These are phyloP conservation scores for Ustilago curta DNA, from an alignment of 1,284 basidiomycete genomes.

Conservation along the genomic window DNA sequence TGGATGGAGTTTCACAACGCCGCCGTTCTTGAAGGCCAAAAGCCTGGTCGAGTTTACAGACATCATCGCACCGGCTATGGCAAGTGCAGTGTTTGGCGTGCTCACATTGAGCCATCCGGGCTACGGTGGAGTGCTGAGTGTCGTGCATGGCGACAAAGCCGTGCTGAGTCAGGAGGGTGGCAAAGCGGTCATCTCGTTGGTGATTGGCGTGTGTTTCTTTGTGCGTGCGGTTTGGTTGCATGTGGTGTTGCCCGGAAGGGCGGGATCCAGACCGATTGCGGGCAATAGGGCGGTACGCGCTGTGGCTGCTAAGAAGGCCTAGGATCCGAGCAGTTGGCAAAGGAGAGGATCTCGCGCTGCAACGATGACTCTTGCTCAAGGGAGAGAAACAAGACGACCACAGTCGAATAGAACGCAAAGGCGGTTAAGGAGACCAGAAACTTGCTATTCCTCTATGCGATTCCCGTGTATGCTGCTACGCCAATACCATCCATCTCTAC, in stretches of 20 bases:
- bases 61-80: conserved; percentile 51
- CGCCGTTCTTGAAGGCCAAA: conserved; percentile 50
- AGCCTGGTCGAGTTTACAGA: conserved; percentile 51
- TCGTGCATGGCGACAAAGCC: conserved; percentile 12
- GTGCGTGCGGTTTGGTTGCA: conserved; percentile 48
- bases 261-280: conserved; percentile 18
- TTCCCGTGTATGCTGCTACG: not conserved
- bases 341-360: not conserved
- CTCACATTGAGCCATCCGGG: conserved; percentile 44
- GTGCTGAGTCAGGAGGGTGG: conserved; percentile 43
- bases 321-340: not conserved
- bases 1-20: conserved; percentile 55
- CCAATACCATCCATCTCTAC: conserved; percentile 2
- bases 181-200: conserved; percentile 51
- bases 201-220: conserved; percentile 55
- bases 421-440: not conserved
- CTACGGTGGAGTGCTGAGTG: conserved; percentile 21
- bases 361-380: not conserved
- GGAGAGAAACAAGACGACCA: not conserved
- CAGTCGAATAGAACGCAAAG: not conserved
- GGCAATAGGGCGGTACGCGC: conserved; percentile 23
- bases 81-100: conserved; percentile 42
- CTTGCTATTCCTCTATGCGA: conserved; percentile 7
- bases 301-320: conserved; percentile 22
- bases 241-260: conserved; percentile 16